Evolutionary conservation across 1,284 basidiomycete genomes (phyloP).

Genomic region (Uromyces viciae-fabae): DNA sequence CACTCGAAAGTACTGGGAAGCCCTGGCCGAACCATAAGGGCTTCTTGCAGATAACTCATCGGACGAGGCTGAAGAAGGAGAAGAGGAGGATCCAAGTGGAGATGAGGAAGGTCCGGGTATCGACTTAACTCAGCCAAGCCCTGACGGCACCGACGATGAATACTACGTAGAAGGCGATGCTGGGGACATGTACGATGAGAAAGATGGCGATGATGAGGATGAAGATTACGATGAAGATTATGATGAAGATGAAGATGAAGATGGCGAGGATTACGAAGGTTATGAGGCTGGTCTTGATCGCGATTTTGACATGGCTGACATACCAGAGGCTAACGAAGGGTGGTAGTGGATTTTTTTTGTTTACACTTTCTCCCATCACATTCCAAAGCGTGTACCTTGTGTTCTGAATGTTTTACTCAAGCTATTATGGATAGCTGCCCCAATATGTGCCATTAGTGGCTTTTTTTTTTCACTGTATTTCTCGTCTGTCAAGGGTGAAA

Average conservation of each 20-base stretch:
- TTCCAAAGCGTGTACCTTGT: too few species aligned
- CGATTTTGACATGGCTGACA: background rate
- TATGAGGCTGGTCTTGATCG: background rate
- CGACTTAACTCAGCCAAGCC: background rate
- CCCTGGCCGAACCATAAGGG: slow-evolving; percentile 15
- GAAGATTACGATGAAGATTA: background rate
- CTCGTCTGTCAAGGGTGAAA: too few species aligned
- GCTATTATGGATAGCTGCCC: too few species aligned
- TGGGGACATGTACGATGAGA: background rate
- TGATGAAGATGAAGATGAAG: background rate
- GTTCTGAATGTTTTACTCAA: too few species aligned
- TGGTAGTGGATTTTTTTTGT: too few species aligned
- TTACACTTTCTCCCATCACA: too few species aligned
- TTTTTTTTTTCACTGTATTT: too few species aligned
- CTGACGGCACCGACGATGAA: background rate
- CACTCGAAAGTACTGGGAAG: slow-evolving; percentile 22
- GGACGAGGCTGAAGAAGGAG: background rate
- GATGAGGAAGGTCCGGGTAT: background rate
- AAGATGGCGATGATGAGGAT: slow-evolving; percentile 7
- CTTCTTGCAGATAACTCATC: background rate
- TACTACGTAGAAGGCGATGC: background rate
- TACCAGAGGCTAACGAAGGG: background rate
- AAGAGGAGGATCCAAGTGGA: background rate
- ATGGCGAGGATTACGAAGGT: background rate
- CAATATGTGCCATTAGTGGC: too few species aligned